phyloP scores from a whole-genome alignment of 2,329 filamentous ascomycete species.

The Niveomyces coronatus region DNA sequence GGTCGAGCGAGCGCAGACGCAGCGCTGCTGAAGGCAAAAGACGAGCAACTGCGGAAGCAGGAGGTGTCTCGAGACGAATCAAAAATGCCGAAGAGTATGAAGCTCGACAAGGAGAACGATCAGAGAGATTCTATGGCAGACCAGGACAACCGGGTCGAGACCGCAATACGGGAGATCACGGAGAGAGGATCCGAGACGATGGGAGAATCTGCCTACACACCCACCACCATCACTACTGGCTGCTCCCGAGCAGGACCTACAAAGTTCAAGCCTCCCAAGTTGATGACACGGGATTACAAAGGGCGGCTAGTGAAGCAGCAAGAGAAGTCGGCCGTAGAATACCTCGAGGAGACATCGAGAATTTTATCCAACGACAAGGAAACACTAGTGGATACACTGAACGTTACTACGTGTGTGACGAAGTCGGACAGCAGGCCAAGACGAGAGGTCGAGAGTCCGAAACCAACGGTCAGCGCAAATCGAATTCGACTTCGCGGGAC shows the following conservation, averaged over 20 bases:
- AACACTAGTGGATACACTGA: neutral
- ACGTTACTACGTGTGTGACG: neutral
- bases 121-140: conserved; percentile 15
- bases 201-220: conserved; percentile 40
- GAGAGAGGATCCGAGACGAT: conserved; percentile 14
- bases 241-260: conserved; percentile 15
- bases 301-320: neutral
- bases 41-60: conserved; percentile 7
- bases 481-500: conserved; percentile 1
- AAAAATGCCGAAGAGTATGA: conserved; percentile 11
- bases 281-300: neutral
- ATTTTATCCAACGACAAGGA: neutral
- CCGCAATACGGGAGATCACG: neutral
- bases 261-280: too few species aligned
- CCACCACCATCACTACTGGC: conserved; percentile 54
- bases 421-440: neutral
- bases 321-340: neutral
- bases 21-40: neutral
- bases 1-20: neutral
- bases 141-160: too few species aligned
- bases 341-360: conserved; percentile 1
- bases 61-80: too few species aligned
- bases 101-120: conserved; percentile 16
- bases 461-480: neutral
- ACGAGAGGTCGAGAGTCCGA: conserved; percentile 4